Conservation (phyloP, 2,329 filamentous ascomycete species). For the Scytalidium lignicola region DNA sequence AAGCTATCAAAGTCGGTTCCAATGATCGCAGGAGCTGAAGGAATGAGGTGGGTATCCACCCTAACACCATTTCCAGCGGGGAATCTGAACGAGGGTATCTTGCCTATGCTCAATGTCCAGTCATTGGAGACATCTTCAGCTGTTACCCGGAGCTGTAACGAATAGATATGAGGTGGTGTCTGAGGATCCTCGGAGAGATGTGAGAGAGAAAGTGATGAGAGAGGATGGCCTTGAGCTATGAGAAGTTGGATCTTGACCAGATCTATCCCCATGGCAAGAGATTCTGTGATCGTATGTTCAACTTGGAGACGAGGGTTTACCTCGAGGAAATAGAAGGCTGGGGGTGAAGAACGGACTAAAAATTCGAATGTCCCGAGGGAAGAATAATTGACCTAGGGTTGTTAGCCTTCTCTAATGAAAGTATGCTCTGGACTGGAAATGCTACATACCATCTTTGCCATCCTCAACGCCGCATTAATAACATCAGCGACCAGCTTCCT, state of each 20-base stretch:
- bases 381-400: slow-evolving; percentile 42
- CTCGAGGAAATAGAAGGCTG: slow-evolving; percentile 35
- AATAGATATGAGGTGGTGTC: slow-evolving; percentile 26
- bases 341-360: slow-evolving; percentile 43
- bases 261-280: slow-evolving; percentile 32
- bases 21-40: slow-evolving; percentile 33
- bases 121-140: slow-evolving; percentile 36
- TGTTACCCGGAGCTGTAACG: slow-evolving; percentile 39
- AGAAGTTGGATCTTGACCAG: slow-evolving; percentile 30
- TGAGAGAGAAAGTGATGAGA: slow-evolving; percentile 28
- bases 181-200: slow-evolving; percentile 26
- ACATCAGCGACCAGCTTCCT: slow-evolving; percentile 30
- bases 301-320: slow-evolving; percentile 26
- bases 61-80: slow-evolving; percentile 51
- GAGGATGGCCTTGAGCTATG: slow-evolving; percentile 27
- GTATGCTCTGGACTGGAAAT: neutral
- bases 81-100: slow-evolving; percentile 47
- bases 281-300: slow-evolving; percentile 27
- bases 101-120: slow-evolving; percentile 56
- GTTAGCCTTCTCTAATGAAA: neutral
- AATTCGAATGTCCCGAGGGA: slow-evolving; percentile 63
- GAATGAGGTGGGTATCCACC: slow-evolving; percentile 36
- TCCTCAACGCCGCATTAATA: slow-evolving; percentile 42
- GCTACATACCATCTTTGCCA: slow-evolving; percentile 40
- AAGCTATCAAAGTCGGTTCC: slow-evolving; percentile 43